These are phyloP conservation scores for Sonneratia caseolaris DNA, from an alignment of 345 rosid species.

Conservation along the genomic window DNA sequence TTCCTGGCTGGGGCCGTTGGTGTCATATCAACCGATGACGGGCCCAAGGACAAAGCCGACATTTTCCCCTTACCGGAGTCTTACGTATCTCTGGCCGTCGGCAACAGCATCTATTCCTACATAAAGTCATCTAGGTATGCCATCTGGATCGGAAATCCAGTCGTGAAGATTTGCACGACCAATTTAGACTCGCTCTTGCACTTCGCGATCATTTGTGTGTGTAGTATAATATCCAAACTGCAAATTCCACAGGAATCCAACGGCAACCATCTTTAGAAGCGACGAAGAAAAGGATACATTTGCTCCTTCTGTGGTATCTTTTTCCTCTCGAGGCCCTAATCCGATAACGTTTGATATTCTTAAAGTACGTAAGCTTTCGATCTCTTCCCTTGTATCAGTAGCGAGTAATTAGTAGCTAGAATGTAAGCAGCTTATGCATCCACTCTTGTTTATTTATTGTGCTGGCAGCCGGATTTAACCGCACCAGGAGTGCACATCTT, in stretches of 20 bases:
- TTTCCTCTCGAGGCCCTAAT: slow-evolving; percentile 34
- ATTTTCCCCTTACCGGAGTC: slow-evolving; percentile 21
- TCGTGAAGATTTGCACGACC: neutral
- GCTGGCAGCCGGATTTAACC: slow-evolving; percentile 25
- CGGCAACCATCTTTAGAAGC: slow-evolving; percentile 24
- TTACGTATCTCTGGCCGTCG: slow-evolving; percentile 4
- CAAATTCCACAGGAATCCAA: slow-evolving; percentile 15
- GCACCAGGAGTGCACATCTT: slow-evolving; percentile 35
- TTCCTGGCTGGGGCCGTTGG: slow-evolving; percentile 25
- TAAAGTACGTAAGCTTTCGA: slow-evolving; percentile 13
- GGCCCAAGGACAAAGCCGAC: slow-evolving; percentile 7
- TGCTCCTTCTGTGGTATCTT: slow-evolving; percentile 20
- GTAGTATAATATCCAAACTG: neutral
- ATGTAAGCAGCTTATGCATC: neutral
- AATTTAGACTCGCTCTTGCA: neutral
- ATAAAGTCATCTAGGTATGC: slow-evolving; percentile 19
- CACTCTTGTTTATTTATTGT: neutral
- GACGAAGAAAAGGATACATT: slow-evolving; percentile 6
- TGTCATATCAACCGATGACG: slow-evolving; percentile 7
- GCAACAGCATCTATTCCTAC: slow-evolving; percentile 13
- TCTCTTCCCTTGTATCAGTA: neutral
- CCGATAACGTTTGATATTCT: slow-evolving; percentile 21
- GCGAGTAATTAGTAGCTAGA: too few relatives aligned
- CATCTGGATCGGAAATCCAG: neutral
- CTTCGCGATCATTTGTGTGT: neutral